Evolutionary conservation across 2,329 filamentous ascomycete species (phyloP).

Genomic region (Fusarium napiforme): DNA sequence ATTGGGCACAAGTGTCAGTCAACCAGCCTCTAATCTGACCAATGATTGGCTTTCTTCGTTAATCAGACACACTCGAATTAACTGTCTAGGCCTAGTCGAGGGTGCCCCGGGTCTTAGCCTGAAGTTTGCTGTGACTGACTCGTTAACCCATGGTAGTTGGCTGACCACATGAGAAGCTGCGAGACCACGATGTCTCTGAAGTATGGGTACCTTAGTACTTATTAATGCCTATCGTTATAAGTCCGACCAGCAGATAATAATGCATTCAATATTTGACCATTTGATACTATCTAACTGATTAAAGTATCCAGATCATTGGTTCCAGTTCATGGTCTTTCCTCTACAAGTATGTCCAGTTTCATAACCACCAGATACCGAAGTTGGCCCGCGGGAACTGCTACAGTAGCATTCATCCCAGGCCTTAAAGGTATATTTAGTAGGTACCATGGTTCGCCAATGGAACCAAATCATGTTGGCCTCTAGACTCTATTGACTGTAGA

Average conservation of each 20-base stretch:
- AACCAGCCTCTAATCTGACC: slow-evolving; percentile 12
- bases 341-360: neutral
- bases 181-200: neutral
- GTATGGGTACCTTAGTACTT: neutral
- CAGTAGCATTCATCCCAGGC: neutral
- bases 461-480: neutral
- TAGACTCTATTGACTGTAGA: neutral
- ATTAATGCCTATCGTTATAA: neutral
- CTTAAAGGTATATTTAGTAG: neutral
- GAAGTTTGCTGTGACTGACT: slow-evolving; percentile 23
- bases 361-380: neutral
- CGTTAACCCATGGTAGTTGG: slow-evolving; percentile 20
- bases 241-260: neutral
- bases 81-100: slow-evolving; percentile 22
- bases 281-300: neutral
- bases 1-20: slow-evolving; percentile 25
- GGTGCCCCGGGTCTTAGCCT: slow-evolving; percentile 17
- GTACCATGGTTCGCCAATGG: neutral
- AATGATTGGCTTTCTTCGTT: slow-evolving; percentile 11
- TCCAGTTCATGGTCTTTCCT: neutral
- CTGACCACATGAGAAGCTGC: neutral
- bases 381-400: neutral
- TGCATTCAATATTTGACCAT: neutral
- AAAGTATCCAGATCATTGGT: neutral
- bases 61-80: slow-evolving; percentile 5